Evolutionary conservation across 2,329 filamentous ascomycete genomes (phyloP).

Genomic region (Tolypocladium paradoxum): DNA sequence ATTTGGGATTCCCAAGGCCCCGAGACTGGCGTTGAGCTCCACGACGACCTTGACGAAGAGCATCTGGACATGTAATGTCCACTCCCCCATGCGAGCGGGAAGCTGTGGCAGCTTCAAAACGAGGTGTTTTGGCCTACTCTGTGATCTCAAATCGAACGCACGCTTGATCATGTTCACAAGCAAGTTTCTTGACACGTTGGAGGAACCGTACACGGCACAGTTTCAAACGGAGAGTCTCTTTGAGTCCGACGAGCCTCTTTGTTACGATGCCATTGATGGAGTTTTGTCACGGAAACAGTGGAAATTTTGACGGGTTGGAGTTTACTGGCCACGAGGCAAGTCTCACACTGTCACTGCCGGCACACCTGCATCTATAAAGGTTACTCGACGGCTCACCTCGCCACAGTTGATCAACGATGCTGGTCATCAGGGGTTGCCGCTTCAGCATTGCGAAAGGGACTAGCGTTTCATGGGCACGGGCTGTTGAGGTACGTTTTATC

Average conservation of each 20-base stretch:
- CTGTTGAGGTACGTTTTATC: neutral
- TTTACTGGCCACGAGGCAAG: neutral
- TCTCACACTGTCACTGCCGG: neutral
- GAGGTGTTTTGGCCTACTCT: neutral
- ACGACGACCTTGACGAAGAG: constrained; percentile 12
- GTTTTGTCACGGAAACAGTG: neutral
- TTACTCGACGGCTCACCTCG: neutral
- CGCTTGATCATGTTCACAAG: neutral
- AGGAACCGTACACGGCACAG: neutral
- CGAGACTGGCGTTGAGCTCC: constrained; percentile 11
- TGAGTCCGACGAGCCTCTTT: neutral
- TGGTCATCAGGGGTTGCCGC: neutral
- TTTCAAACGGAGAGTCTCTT: neutral
- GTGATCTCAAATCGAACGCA: neutral
- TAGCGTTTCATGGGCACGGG: neutral
- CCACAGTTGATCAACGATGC: neutral
- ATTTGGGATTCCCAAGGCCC: constrained; percentile 14
- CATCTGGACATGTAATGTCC: constrained; percentile 13
- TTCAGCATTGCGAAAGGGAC: neutral
- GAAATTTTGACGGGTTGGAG: neutral
- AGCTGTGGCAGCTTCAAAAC: neutral
- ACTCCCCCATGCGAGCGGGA: neutral
- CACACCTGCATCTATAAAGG: neutral
- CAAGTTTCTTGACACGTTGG: neutral
- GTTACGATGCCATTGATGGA: neutral